Evolutionary conservation across 2,329 filamentous ascomycete genomes (phyloP), one percentile per base, ranked within the genome.

Genomic region (Fusarium nematophilum): DNA sequence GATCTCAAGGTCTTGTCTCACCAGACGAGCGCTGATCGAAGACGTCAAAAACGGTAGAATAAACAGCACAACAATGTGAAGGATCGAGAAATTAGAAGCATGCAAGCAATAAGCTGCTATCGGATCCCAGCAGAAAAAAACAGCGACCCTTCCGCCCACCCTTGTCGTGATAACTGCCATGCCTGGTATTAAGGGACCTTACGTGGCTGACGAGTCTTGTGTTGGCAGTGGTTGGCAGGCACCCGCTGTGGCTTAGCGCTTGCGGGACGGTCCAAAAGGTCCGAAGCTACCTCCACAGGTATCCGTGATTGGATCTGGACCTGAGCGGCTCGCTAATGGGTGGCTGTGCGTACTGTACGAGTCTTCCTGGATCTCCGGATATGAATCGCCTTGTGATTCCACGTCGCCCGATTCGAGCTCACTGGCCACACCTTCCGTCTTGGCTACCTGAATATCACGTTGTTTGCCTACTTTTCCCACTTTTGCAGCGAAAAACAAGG

Each of bases 271-370:
- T 18, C 46, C 23, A 63, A 62, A 65, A 43, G 53, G 27, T 63
- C 62, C 58, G 58, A 39, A 17, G n/a, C 5, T 6, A n/a, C 9
- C n/a, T n/a, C n/a, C n/a, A n/a, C n/a, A n/a, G n/a, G n/a, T n/a
- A n/a, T n/a, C 15, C 7, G 8, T 50, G 42, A 65, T 65, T 64
- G 58, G 62, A 6, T 30, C 2, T 1, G 5, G 5, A 34, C 11
- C n/a, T 3, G 13, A 17, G 26, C 6, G 17, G 23, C 36, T 29
- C 11, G 4, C 10, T 13, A 18, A 18, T 9, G 14, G 36, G 64
- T 67, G 64, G 64, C 64, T 52, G 64, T 67, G 64, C 64, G 50
- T 48, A 45, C 58, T n/a, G n/a, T n/a, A n/a, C n/a, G 45, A 45
- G 42, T 33, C 45, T 36, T 33, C 56, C 39, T 40, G 23, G 18